A percentile compares a stretch with the other conserved stretches of the same genome.
These are phyloP conservation scores for Tillandsia fasciculata DNA, from an alignment of 176 grass and related monocot species.

Conservation along the genomic window DNA sequence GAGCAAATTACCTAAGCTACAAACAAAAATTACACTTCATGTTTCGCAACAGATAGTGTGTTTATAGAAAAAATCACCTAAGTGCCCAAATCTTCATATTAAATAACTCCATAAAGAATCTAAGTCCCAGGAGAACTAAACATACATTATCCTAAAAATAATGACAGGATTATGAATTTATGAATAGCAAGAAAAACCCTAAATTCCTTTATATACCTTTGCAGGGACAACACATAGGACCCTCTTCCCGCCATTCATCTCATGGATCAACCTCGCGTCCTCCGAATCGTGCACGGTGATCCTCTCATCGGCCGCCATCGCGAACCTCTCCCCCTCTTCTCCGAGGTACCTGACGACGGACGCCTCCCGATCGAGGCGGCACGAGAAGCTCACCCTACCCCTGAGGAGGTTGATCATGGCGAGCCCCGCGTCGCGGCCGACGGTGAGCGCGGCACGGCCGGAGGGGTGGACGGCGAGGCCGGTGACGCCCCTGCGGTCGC, in stretches of 20 bases:
- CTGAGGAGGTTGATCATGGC: slow-evolving; percentile 74
- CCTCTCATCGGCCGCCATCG: slow-evolving; percentile 41
- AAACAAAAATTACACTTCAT: too few species aligned
- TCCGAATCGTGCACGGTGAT: slow-evolving; percentile 60
- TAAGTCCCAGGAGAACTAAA: too few species aligned
- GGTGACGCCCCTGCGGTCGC: slow-evolving; percentile 26
- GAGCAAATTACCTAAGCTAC: too few species aligned
- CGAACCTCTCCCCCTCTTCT: slow-evolving; percentile 36
- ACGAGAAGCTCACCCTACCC: slow-evolving; percentile 55
- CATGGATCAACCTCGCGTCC: slow-evolving; percentile 70
- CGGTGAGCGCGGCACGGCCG: slow-evolving; percentile 56
- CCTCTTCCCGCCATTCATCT: slow-evolving; percentile 43
- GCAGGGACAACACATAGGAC: slow-evolving; percentile 47
- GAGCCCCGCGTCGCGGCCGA: slow-evolving; percentile 42
- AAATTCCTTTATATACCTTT: slow-evolving; percentile 43
- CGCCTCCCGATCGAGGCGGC: slow-evolving; percentile 51
- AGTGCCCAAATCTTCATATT: not conserved
- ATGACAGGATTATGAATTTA: not conserved
- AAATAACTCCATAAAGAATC: not conserved
- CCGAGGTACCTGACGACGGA: slow-evolving; percentile 34
- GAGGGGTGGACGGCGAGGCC: slow-evolving; percentile 62
- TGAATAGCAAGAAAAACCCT: not conserved
- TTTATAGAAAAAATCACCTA: not conserved
- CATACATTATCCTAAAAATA: not conserved
- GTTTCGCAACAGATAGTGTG: too few species aligned